Percentiles rank a stretch among this genome's conserved stretches.
These are phyloP conservation scores for Gaultheria prostrata DNA, from an alignment of 148 eudicot genomes.

Conservation along the genomic window DNA sequence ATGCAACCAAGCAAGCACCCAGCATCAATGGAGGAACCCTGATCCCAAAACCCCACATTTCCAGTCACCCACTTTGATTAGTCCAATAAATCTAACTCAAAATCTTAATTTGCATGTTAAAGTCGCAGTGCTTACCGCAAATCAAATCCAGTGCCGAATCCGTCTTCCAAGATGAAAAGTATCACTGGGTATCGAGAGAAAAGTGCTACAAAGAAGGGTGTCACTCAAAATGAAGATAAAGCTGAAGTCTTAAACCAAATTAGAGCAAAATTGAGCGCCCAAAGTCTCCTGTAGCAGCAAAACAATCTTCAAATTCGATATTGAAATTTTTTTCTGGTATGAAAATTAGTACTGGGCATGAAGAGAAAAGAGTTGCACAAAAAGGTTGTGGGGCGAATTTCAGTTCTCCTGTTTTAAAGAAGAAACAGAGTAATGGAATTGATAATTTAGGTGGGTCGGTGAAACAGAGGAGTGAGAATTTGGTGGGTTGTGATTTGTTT, in stretches of 20 bases:
- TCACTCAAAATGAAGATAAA: conserved; percentile 19
- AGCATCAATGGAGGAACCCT: conserved; percentile 36
- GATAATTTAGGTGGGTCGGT: not conserved
- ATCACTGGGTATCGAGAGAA: not conserved
- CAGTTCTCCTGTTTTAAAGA: conserved; percentile 7
- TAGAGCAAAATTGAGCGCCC: conserved; percentile 19
- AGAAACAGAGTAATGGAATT: conserved; percentile 16
- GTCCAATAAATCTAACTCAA: conserved; percentile 30
- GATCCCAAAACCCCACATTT: conserved; percentile 23
- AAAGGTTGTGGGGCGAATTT: conserved; percentile 11
- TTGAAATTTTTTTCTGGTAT: not conserved
- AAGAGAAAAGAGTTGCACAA: not conserved
- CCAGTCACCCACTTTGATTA: conserved; percentile 18
- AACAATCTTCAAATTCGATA: not conserved
- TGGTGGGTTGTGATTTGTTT: conserved; percentile 45
- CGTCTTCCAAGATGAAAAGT: not conserved
- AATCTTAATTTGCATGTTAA: conserved; percentile 20
- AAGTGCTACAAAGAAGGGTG: conserved; percentile 5
- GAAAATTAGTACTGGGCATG: too few species aligned
- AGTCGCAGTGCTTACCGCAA: conserved; percentile 30
- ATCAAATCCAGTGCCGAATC: not conserved
- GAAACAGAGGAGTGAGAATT: conserved; percentile 9
- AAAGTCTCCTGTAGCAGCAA: conserved; percentile 1
- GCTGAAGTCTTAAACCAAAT: conserved; percentile 30
- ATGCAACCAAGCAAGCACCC: conserved; percentile 55